Evolutionary conservation across 202 grass and related monocot species (phyloP).

Genomic region (Setaria italica): DNA sequence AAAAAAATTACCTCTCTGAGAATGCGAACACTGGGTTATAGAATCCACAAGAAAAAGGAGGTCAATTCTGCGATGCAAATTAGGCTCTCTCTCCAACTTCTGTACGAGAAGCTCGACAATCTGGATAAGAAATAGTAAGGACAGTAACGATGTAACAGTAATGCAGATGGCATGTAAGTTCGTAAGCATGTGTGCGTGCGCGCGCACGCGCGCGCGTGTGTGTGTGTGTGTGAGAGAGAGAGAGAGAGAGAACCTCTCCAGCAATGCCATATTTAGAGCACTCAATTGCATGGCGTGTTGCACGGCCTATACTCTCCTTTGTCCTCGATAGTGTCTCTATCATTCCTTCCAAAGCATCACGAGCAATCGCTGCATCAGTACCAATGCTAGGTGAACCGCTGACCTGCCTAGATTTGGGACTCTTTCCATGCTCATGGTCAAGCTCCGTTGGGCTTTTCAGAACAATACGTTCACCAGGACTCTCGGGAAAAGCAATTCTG

Average conservation of each 20-base stretch:
- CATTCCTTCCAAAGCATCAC: slow-evolving; percentile 92
- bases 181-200: no score
- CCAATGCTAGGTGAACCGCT: slow-evolving; percentile 58
- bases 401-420: slow-evolving; percentile 52
- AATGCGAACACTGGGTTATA: slow-evolving; percentile 93
- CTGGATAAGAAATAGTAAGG: slow-evolving; percentile 56
- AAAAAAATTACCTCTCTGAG: slow-evolving; percentile 78
- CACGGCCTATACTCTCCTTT: slow-evolving; percentile 98
- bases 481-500: slow-evolving; percentile 64
- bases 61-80: slow-evolving; percentile 89
- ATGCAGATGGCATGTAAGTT: slow-evolving; percentile 19
- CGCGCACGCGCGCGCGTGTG: not conserved
- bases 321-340: slow-evolving; percentile 97
- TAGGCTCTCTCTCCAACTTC: slow-evolving; percentile 87
- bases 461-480: slow-evolving; percentile 46
- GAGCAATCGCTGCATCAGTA: slow-evolving; percentile 82
- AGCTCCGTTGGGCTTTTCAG: slow-evolving; percentile 59
- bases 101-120: slow-evolving; percentile 88
- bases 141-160: slow-evolving; percentile 35
- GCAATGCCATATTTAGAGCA: slow-evolving; percentile 96
- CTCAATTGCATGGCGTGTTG: slow-evolving; percentile 91
- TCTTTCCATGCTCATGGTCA: slow-evolving; percentile 62
- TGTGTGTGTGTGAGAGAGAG: not conserved
- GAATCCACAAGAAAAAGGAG: slow-evolving; percentile 97
- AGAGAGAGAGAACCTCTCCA: slow-evolving; percentile 64